phyloP scores from a whole-genome alignment of 768 basidiomycete genomes.

The Wakefieldia striispora region DNA sequence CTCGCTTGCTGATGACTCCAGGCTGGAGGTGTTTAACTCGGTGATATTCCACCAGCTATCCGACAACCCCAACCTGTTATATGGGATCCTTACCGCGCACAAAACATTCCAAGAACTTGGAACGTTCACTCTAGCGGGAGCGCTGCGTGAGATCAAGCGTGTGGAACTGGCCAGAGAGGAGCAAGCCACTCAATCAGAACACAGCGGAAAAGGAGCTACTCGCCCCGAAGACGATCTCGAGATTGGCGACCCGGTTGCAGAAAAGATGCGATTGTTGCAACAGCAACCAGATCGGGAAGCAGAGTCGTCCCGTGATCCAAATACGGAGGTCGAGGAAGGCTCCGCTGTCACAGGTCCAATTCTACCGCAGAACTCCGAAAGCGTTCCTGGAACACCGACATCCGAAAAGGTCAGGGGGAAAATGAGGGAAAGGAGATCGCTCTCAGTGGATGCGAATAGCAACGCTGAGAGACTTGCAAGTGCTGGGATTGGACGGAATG shows the following conservation, averaged over 20 bases:
- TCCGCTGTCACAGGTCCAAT: constrained; percentile 31
- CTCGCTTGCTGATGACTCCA: constrained; percentile 25
- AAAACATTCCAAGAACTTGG: constrained; percentile 87
- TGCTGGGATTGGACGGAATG: constrained; percentile 77
- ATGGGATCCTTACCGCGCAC: constrained; percentile 81
- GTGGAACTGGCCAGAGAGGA: constrained; percentile 73
- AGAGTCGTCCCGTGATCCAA: constrained; percentile 18
- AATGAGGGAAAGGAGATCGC: constrained; percentile 72
- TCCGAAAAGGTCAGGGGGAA: constrained; percentile 95
- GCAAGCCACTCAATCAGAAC: constrained; percentile 38
- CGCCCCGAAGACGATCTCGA: constrained; percentile 25
- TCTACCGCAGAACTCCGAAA: constrained; percentile 45
- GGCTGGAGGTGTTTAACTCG: constrained; percentile 90
- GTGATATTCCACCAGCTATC: constrained; percentile 74
- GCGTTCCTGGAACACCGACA: constrained; percentile 31
- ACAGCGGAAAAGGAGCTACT: constrained; percentile 16
- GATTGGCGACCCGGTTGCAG: constrained; percentile 36
- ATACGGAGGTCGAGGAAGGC: constrained; percentile 14
- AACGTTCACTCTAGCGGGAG: constrained; percentile 86
- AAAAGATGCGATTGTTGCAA: constrained; percentile 67
- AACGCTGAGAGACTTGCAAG: constrained; percentile 66
- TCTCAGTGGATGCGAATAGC: constrained; percentile 47
- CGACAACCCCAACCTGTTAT: constrained; percentile 86
- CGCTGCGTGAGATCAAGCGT: constrained; percentile 80
- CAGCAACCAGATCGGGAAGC: constrained; percentile 47